A percentile compares a stretch with the other conserved stretches of the same genome.
These are phyloP conservation scores for Pseudozyma sp. DNA, from an alignment of 1,284 basidiomycete species.

Conservation along the genomic window DNA sequence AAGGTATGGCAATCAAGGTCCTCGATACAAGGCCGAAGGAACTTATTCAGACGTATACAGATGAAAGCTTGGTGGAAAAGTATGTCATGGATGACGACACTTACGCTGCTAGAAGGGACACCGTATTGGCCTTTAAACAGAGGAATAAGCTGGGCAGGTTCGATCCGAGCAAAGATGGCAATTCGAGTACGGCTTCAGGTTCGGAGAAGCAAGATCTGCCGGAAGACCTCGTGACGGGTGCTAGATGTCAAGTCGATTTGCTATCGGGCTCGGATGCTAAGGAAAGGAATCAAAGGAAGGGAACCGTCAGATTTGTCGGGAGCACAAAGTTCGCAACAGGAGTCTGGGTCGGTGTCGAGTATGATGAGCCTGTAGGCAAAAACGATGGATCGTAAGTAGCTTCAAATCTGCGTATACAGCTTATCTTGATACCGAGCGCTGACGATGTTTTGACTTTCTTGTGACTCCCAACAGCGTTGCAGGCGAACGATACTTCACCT, in stretches of 20 bases:
- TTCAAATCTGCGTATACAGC: not conserved
- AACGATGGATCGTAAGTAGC: conserved; percentile 88
- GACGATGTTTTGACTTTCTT: not conserved
- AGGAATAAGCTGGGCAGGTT: conserved; percentile 90
- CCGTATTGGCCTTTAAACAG: conserved; percentile 90
- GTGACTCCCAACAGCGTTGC: conserved; percentile 76
- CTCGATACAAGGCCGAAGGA: conserved; percentile 64
- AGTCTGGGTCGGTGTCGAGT: conserved; percentile 91
- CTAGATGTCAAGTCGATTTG: conserved; percentile 85
- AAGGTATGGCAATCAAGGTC: conserved; percentile 82
- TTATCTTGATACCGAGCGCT: not conserved
- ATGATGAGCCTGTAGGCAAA: conserved; percentile 95
- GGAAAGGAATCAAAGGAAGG: conserved; percentile 74
- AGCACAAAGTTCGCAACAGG: conserved; percentile 77
- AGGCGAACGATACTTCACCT: conserved; percentile 85
- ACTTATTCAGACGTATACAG: conserved; percentile 83
- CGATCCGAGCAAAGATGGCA: conserved; percentile 70
- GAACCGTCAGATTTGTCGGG: conserved; percentile 87
- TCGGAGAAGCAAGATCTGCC: conserved; percentile 18
- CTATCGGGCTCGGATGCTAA: conserved; percentile 70
- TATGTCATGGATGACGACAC: conserved; percentile 87
- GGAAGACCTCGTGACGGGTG: conserved; percentile 74
- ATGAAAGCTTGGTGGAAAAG: conserved; percentile 88
- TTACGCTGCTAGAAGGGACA: conserved; percentile 80
- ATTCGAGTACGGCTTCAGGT: conserved; percentile 45